phyloP scores from a whole-genome alignment of 352 stramenopile species.

The Globisporangium lucens region DNA sequence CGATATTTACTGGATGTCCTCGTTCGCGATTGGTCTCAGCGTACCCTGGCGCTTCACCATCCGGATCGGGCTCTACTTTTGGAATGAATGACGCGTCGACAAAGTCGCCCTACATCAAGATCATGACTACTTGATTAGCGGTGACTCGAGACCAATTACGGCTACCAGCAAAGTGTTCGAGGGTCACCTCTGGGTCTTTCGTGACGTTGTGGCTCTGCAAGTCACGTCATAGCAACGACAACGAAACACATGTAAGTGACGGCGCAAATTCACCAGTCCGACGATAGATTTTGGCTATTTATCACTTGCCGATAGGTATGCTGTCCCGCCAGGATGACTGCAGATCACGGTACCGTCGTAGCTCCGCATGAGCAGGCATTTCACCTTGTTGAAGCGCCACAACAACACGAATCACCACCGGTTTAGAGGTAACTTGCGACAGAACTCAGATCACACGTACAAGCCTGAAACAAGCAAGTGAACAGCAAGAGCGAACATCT shows the following conservation, averaged over 20 bases:
- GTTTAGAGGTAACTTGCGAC: too few relatives aligned
- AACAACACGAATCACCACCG: not conserved
- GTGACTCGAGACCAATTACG: not conserved
- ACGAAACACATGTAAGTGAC: not conserved
- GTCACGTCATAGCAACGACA: not conserved
- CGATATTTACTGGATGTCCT: slow-evolving; percentile 19
- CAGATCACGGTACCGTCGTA: slow-evolving; percentile 58
- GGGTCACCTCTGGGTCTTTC: slow-evolving; percentile 29
- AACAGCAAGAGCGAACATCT: slow-evolving; percentile 22
- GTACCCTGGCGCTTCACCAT: slow-evolving; percentile 9
- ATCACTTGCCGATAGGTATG: slow-evolving; percentile 45
- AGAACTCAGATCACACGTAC: too few relatives aligned
- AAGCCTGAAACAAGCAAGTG: not conserved
- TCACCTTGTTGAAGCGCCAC: slow-evolving; percentile 24
- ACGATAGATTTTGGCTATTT: not conserved
- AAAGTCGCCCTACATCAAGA: slow-evolving; percentile 27
- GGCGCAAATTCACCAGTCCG: not conserved
- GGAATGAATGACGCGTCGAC: slow-evolving; percentile 21
- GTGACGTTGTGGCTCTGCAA: slow-evolving; percentile 36
- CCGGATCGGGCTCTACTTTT: slow-evolving; percentile 3
- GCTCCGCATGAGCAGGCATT: slow-evolving; percentile 35
- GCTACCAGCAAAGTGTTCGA: not conserved
- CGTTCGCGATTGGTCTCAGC: slow-evolving; percentile 1
- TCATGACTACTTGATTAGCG: not conserved
- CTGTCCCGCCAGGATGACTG: slow-evolving; percentile 31